Percentiles rank a stretch among this genome's conserved stretches.
These are phyloP conservation scores for Petunia axillaris DNA, from an alignment of 257 asterid genomes.

Conservation along the genomic window DNA sequence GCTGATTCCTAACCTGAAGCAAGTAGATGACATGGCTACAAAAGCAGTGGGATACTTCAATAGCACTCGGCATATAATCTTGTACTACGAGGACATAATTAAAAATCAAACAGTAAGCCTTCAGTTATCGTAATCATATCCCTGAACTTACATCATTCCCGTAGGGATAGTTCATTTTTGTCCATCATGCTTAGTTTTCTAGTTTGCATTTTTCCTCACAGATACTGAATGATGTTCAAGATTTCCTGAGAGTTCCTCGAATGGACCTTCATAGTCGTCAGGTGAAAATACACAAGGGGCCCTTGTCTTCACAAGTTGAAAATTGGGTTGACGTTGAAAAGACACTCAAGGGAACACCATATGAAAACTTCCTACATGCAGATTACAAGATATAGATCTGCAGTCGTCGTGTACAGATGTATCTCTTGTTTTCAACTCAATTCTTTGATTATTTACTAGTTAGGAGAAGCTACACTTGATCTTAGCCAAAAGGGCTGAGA, in stretches of 20 bases:
- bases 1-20: slow-evolving; percentile 68
- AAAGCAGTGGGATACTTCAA: slow-evolving; percentile 73
- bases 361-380: slow-evolving; percentile 55
- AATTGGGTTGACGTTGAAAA: slow-evolving; percentile 81
- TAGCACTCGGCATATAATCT: slow-evolving; percentile 77
- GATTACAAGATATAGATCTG: slow-evolving; percentile 62
- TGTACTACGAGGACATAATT: slow-evolving; percentile 82
- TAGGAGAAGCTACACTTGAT: slow-evolving; percentile 43
- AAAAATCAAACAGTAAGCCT: slow-evolving; percentile 74
- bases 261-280: slow-evolving; percentile 72
- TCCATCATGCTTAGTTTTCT: neutral
- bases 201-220: slow-evolving; percentile 31
- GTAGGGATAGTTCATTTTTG: neutral
- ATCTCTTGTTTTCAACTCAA: slow-evolving; percentile 17
- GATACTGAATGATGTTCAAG: slow-evolving; percentile 82
- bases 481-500: slow-evolving; percentile 65
- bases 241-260: slow-evolving; percentile 74
- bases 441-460: slow-evolving; percentile 53
- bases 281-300: slow-evolving; percentile 89
- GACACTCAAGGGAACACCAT: slow-evolving; percentile 75
- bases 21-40: slow-evolving; percentile 70
- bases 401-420: slow-evolving; percentile 25
- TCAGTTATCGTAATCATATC: neutral
- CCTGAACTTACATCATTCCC: neutral
- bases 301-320: slow-evolving; percentile 74